Percentiles rank a stretch among this genome's conserved stretches.
These are phyloP conservation scores for Coniochaeta sp. DNA, from an alignment of 2,329 filamentous ascomycete genomes.

Conservation along the genomic window DNA sequence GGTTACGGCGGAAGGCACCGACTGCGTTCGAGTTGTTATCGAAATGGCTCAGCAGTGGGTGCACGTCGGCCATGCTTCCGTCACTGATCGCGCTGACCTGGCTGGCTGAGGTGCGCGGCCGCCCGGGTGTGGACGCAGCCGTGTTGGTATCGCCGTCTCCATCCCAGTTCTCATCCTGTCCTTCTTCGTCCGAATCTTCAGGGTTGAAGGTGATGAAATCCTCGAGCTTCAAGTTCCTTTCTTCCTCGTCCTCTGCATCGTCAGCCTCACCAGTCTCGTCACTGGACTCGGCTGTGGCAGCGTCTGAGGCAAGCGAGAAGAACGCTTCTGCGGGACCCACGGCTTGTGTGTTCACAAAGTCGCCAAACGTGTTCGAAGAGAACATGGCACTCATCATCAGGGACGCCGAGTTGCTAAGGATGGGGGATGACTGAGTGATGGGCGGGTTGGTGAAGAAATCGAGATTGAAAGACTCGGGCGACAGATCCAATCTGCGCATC, in stretches of 20 bases:
- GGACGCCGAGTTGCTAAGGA: constrained; percentile 61
- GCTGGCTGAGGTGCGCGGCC: constrained; percentile 23
- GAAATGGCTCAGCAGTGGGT: constrained; percentile 57
- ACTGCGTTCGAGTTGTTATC: constrained; percentile 61
- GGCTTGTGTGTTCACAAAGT: constrained; percentile 55
- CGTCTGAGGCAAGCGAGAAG: constrained; percentile 60
- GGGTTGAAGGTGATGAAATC: constrained; percentile 67
- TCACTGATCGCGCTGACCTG: constrained; percentile 40
- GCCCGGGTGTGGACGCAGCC: constrained; percentile 39
- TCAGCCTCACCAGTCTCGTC: constrained; percentile 33
- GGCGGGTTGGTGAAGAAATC: constrained; percentile 29
- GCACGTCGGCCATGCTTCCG: constrained; percentile 28
- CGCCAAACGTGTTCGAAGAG: constrained; percentile 45
- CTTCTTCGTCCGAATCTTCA: constrained; percentile 53
- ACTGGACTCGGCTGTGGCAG: constrained; percentile 43
- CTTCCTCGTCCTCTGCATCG: constrained; percentile 55
- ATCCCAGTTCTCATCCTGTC: constrained; percentile 41
- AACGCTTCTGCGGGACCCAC: constrained; percentile 70
- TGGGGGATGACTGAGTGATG: constrained; percentile 38
- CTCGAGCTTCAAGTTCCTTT: constrained; percentile 56
- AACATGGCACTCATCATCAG: constrained; percentile 74
- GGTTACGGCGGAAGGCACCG: constrained; percentile 68
- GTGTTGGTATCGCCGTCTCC: constrained; percentile 34
- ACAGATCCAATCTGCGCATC: constrained; percentile 40
- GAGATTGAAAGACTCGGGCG: constrained; percentile 47